Evolutionary conservation across 2,329 filamentous ascomycete genomes (phyloP).

Genomic region (Paramyrothecium roridum): DNA sequence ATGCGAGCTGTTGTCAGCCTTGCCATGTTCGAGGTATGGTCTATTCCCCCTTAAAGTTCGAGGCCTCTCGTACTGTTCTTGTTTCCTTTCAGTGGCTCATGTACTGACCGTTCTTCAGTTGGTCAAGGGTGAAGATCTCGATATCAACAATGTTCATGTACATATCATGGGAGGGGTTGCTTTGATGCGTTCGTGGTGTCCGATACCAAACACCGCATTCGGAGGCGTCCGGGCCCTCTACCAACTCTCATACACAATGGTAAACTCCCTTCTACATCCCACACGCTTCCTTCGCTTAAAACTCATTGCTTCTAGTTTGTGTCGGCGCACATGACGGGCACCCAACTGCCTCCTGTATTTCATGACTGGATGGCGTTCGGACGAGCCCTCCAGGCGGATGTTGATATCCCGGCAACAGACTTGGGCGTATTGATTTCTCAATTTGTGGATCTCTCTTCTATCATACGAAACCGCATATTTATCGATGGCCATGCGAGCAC

Average conservation of each 20-base stretch:
- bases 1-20: constrained; percentile 54
- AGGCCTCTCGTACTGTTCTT: constrained; percentile 2
- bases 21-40: constrained; percentile 57
- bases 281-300: not conserved
- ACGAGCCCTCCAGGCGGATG: constrained; percentile 26
- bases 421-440: constrained; percentile 37
- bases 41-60: too few species aligned
- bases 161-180: constrained; percentile 60
- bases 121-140: constrained; percentile 43
- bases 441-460: constrained; percentile 35
- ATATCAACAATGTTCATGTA: constrained; percentile 48
- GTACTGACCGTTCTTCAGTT: constrained; percentile 26
- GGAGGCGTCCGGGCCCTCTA: constrained; percentile 49
- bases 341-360: constrained; percentile 35
- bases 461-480: constrained; percentile 28
- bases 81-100: not conserved
- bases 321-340: constrained; percentile 36
- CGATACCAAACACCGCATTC: constrained; percentile 30
- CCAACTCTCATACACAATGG: constrained; percentile 55
- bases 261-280: constrained; percentile 22
- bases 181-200: constrained; percentile 46
- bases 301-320: constrained; percentile 34
- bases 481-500: constrained; percentile 33
- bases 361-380: constrained; percentile 41
- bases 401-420: constrained; percentile 36